Evolutionary conservation across 805 yeast genomes (phyloP).

Genomic region (Saccharomycopsis amapae): DNA sequence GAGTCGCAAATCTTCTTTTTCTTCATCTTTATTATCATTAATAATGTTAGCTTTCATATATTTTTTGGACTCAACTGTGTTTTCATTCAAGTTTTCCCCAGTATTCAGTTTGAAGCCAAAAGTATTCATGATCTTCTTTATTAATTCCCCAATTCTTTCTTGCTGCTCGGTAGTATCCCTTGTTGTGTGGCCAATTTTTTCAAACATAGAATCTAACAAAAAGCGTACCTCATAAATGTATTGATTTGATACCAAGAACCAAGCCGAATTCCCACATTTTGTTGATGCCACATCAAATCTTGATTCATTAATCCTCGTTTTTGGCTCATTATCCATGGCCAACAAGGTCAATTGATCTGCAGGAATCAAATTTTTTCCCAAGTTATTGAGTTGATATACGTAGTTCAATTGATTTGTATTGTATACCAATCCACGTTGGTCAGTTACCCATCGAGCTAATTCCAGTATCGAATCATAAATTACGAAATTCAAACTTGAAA

Average conservation of each 20-base stretch:
- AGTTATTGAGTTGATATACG: neutral
- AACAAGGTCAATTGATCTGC: neutral
- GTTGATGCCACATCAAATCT: constrained; percentile 12
- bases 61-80: too few relatives aligned
- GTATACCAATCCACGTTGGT: constrained; percentile 11
- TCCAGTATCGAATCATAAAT: neutral
- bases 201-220: constrained; percentile 6
- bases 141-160: too few relatives aligned
- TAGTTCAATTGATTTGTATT: constrained; percentile 8
- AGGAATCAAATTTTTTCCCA: neutral
- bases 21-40: too few relatives aligned
- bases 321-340: neutral
- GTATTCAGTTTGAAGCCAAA: too few relatives aligned
- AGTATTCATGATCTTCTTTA: too few relatives aligned
- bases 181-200: neutral
- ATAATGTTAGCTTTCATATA: too few relatives aligned
- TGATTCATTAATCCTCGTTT: neutral
- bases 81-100: too few relatives aligned
- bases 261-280: constrained; percentile 9
- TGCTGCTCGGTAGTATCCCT: too few relatives aligned
- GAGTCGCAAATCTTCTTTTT: too few relatives aligned
- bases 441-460: neutral
- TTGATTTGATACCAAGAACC: constrained; percentile 14
- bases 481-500: neutral
- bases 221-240: constrained; percentile 15